Evolutionary conservation across 2,329 filamentous ascomycete species (phyloP).

Genomic region (Paraconiothyrium brasiliense): DNA sequence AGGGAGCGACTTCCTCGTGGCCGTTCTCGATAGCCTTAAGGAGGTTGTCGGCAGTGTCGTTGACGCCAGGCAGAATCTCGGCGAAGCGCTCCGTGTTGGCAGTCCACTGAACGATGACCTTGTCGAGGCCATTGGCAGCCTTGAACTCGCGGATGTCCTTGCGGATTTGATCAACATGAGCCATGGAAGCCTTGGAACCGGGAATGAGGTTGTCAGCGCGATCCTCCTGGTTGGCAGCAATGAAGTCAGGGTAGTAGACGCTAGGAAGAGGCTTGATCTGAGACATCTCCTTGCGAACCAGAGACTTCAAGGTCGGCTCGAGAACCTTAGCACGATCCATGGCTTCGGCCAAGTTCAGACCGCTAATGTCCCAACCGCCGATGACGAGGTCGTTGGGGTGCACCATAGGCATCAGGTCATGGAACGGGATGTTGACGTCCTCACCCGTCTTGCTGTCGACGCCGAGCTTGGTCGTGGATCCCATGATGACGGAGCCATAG

Average conservation of each 20-base stretch:
- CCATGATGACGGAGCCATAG: slow-evolving; percentile 97
- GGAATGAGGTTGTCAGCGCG: slow-evolving; percentile 90
- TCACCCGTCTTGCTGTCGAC: slow-evolving; percentile 82
- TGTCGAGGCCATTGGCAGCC: slow-evolving; percentile 82
- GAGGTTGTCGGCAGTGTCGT: slow-evolving; percentile 96
- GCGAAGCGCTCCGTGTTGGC: slow-evolving; percentile 98
- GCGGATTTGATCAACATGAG: slow-evolving; percentile 91
- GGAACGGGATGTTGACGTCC: slow-evolving; percentile 97
- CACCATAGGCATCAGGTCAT: slow-evolving; percentile 92
- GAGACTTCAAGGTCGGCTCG: slow-evolving; percentile 90
- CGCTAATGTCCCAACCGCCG: slow-evolving; percentile 97
- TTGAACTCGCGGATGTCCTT: slow-evolving; percentile 97
- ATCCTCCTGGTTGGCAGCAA: slow-evolving; percentile 97
- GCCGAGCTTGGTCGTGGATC: slow-evolving; percentile 95
- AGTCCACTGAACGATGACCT: slow-evolving; percentile 97
- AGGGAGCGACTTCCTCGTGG: slow-evolving; percentile 91
- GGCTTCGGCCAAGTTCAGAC: slow-evolving; percentile 84
- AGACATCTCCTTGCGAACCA: slow-evolving; percentile 93
- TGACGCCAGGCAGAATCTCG: slow-evolving; percentile 85
- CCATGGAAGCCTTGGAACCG: slow-evolving; percentile 83
- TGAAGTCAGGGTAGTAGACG: slow-evolving; percentile 99
- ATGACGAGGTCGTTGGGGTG: slow-evolving; percentile 96
- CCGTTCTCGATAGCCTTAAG: slow-evolving; percentile 85
- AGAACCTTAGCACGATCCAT: slow-evolving; percentile 97
- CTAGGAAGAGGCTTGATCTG: slow-evolving; percentile 88